phyloP scores from a whole-genome alignment of 129 eudicot species.

The Centella asiatica region DNA sequence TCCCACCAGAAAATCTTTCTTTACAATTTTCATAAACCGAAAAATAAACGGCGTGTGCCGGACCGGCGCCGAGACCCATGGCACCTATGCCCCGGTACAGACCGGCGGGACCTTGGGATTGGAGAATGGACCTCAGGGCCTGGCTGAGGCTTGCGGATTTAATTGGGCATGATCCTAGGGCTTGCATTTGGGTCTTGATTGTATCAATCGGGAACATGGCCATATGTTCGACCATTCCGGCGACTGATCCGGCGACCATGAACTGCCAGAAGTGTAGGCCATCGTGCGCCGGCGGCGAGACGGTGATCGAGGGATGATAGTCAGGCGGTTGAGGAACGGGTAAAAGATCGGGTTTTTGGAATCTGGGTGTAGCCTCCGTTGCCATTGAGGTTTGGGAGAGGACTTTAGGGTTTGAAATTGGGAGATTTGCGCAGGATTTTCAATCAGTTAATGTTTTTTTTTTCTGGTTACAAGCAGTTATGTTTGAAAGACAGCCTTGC shows the following conservation, averaged over 20 bases:
- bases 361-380: neutral
- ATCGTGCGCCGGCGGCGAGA: conserved; percentile 43
- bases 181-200: conserved; percentile 84
- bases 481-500: too few species aligned
- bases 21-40: conserved; percentile 28
- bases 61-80: conserved; percentile 43
- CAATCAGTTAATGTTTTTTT: too few species aligned
- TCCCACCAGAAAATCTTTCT: conserved; percentile 12
- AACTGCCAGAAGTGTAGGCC: conserved; percentile 81
- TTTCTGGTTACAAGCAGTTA: too few species aligned
- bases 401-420: neutral
- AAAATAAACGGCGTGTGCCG: conserved; percentile 31
- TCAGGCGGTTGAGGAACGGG: conserved; percentile 43
- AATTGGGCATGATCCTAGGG: conserved; percentile 58
- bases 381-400: conserved; percentile 3
- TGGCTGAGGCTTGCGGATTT: conserved; percentile 39
- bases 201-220: conserved; percentile 93
- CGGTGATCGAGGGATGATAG: conserved; percentile 35
- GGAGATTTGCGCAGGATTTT: too few species aligned
- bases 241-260: conserved; percentile 83
- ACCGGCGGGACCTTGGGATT: conserved; percentile 12
- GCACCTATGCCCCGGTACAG: conserved; percentile 30
- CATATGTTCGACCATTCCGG: conserved; percentile 87
- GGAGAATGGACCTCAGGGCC: conserved; percentile 34
- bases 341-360: neutral